These are phyloP conservation scores for Neocucurbitaria cava DNA, from an alignment of 2,329 filamentous ascomycete species.

Conservation along the genomic window DNA sequence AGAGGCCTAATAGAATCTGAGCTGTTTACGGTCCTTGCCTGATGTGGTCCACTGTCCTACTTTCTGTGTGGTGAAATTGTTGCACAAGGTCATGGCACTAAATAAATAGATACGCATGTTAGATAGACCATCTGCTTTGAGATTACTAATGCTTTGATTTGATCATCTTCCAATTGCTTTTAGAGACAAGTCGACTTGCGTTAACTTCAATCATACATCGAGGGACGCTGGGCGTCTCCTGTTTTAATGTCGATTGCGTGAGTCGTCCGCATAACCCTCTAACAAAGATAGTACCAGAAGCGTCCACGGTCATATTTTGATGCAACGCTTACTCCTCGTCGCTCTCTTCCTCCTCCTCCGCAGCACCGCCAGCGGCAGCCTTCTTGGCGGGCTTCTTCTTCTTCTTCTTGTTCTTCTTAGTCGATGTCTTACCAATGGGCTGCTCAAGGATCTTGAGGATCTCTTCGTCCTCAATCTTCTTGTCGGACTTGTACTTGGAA, in stretches of 20 bases:
- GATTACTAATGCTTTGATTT: conserved; percentile 15
- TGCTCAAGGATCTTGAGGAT: conserved; percentile 92
- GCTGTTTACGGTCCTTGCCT: background rate
- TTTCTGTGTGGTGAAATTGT: background rate
- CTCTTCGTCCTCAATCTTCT: conserved; percentile 97
- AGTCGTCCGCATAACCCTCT: background rate
- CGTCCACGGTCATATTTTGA: conserved; percentile 1
- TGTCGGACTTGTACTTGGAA: conserved; percentile 87
- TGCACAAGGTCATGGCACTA: background rate
- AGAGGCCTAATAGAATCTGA: background rate
- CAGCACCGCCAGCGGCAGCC: conserved; percentile 59
- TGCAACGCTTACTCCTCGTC: conserved; percentile 44
- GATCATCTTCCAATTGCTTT: conserved; percentile 1
- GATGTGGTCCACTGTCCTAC: background rate
- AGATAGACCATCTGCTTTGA: conserved; percentile 7
- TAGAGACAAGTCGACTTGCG: conserved; percentile 1
- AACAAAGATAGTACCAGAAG: background rate
- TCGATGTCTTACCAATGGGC: conserved; percentile 70
- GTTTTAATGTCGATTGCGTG: conserved; percentile 1
- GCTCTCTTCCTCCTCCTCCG: conserved; percentile 46
- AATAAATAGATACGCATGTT: background rate
- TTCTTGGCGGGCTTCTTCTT: conserved; percentile 76
- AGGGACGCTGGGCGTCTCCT: background rate
- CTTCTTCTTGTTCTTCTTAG: conserved; percentile 86
- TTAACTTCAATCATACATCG: background rate